These are phyloP conservation scores for Vanderwaltozyma yarrowii DNA, from an alignment of 805 yeast genomes.

Conservation along the genomic window DNA sequence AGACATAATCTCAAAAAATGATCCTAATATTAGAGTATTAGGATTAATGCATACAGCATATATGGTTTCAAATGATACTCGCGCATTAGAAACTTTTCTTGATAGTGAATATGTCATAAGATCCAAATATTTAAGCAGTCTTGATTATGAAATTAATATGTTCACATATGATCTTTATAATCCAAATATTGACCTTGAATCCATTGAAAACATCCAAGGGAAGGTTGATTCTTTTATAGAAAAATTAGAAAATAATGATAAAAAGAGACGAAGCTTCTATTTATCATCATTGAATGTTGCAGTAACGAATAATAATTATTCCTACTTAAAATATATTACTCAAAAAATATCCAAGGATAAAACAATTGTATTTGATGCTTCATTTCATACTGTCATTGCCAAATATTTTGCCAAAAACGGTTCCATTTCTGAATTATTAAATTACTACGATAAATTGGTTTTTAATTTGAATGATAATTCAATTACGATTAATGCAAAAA, in stretches of 20 bases:
- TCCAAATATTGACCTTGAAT: not conserved
- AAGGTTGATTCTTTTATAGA: constrained; percentile 1
- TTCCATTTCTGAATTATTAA: constrained; percentile 8
- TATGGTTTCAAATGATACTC: constrained; percentile 5
- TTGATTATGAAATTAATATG: constrained; percentile 9
- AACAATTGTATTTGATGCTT: constrained; percentile 7
- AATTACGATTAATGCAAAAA: constrained; percentile 4
- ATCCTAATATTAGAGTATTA: constrained; percentile 9
- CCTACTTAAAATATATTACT: constrained; percentile 6
- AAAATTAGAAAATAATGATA: constrained; percentile 1
- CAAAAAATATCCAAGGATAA: constrained; percentile 8
- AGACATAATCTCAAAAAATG: not conserved
- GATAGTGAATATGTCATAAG: constrained; percentile 7
- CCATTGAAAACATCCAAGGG: not conserved
- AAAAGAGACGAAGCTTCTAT: constrained; percentile 9
- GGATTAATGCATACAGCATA: constrained; percentile 17
- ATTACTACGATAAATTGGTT: constrained; percentile 7
- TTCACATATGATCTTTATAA: constrained; percentile 10
- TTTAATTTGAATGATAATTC: constrained; percentile 1
- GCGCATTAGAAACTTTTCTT: constrained; percentile 9
- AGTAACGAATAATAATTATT: constrained; percentile 10
- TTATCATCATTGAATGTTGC: constrained; percentile 9
- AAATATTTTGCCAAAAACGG: constrained; percentile 19
- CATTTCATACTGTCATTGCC: constrained; percentile 11
- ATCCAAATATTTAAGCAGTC: constrained; percentile 10